These are phyloP conservation scores for Cryphonectria nitschkei DNA, from an alignment of 2,329 filamentous ascomycete genomes.

Conservation along the genomic window DNA sequence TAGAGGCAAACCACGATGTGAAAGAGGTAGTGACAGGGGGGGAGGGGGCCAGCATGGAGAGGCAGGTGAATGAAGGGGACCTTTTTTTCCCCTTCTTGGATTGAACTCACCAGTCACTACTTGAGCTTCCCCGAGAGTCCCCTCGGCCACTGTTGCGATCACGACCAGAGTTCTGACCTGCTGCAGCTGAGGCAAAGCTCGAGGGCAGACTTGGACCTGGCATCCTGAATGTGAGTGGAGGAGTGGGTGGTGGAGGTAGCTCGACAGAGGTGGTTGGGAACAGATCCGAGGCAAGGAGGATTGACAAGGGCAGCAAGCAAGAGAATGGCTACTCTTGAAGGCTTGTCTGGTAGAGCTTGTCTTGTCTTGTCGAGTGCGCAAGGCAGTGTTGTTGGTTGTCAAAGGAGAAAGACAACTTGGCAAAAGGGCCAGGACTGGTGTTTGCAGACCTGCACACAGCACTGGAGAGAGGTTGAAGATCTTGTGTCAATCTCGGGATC, in stretches of 20 bases:
- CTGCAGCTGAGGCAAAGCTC: slow-evolving; percentile 82
- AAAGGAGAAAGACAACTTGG: neutral
- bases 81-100: neutral
- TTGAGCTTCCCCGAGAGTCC: slow-evolving; percentile 58
- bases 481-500: neutral
- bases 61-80: slow-evolving; percentile 5
- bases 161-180: slow-evolving; percentile 70
- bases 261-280: slow-evolving; percentile 3
- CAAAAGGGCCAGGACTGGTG: neutral
- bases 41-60: slow-evolving; percentile 5
- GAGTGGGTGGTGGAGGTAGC: neutral
- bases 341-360: neutral
- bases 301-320: neutral
- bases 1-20: neutral
- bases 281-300: neutral
- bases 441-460: neutral
- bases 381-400: neutral
- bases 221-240: slow-evolving; percentile 45
- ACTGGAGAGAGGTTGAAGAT: neutral
- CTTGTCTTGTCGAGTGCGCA: neutral
- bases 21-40: neutral
- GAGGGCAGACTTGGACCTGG: slow-evolving; percentile 73
- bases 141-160: slow-evolving; percentile 62
- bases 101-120: slow-evolving; percentile 74
- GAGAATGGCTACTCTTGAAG: neutral